Evolutionary conservation across 495 filamentous ascomycete species (phyloP), one percentile per base, ranked within the genome.

Genomic region (Lophiostoma macrostomum): DNA sequence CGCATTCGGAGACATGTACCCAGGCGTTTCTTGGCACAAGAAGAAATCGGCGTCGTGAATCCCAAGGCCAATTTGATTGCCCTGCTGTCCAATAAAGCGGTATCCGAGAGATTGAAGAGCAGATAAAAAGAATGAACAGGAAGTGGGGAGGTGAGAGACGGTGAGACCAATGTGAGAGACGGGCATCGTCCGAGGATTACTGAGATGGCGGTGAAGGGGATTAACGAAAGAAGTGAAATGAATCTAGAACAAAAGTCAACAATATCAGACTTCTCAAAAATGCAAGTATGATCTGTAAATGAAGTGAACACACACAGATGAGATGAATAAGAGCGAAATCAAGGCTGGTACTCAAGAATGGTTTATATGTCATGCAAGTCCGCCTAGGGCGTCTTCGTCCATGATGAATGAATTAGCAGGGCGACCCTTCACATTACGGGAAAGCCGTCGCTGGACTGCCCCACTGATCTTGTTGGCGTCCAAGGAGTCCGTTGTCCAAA

Each of bases 81-180:
- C 68, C 40, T 66, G 67, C 27, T 68, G 60, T 10, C 68, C 68
- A 30, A 90, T 76, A 66, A 80, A 94, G 41, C 77, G 77, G 49
- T 93, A 82, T 18, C 86, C 86, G 16, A 94, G 73, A 0, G 88
- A 86, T 53, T 86, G 82, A 37, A 84, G 73, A 59, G 88, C 78
- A 53, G 84, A 77, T 4, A 90, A 78, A 68, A 87, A 95, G 73
- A 91, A 91, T 1, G 86, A 91, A 35, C 81, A 83, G 6, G 87
- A 84, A 16, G 81, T 82, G 6, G 88, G 81, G 31, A 93, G 83
- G 65, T 91, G 81, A 37, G 80, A 83, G 62, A 91, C 88, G 19
- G 76, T 81, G 36, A 84, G 70, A 52, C 75, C 77, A 53, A 83
- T 69, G 59, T 82, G 75, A 22, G 80, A 79, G 53, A 81, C 66